Percentiles rank a stretch among this genome's conserved stretches.
Conservation (phyloP, 1,139 yeast genomes). For the Blastobotrys serpentis region DNA sequence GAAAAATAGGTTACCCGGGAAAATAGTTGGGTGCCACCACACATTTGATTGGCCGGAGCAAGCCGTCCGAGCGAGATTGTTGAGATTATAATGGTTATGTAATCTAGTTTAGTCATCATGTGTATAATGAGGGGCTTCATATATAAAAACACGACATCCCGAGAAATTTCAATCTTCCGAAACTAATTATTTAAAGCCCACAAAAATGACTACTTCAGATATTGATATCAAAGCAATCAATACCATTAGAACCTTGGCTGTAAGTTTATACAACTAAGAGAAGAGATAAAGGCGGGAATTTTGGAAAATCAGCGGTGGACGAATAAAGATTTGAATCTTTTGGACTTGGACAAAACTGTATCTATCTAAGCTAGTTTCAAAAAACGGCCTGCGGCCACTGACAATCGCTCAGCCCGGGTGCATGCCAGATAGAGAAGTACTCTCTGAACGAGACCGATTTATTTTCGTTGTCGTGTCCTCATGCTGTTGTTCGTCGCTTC, state of each 20-base stretch:
- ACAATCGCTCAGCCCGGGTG: too few species aligned
- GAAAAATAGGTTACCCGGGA: conserved; percentile 4
- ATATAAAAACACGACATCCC: background rate
- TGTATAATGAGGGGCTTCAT: background rate
- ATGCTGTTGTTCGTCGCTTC: background rate
- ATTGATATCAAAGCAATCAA: conserved; percentile 76
- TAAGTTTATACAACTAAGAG: conserved; percentile 31
- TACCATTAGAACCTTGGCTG: conserved; percentile 87
- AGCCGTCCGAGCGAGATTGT: background rate
- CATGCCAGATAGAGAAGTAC: too few species aligned
- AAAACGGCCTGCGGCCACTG: too few species aligned
- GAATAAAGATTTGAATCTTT: too few species aligned
- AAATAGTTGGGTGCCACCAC: background rate
- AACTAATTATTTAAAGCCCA: background rate
- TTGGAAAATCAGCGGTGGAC: background rate
- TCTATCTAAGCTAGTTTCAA: too few species aligned
- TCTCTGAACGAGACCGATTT: too few species aligned
- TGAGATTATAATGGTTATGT: background rate
- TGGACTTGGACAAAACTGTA: too few species aligned
- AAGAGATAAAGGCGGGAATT: too few species aligned
- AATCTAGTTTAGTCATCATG: background rate
- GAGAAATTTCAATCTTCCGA: background rate
- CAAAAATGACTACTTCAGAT: conserved; percentile 36
- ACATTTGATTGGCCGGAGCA: conserved; percentile 1
- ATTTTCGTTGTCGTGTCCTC: background rate